phyloP scores from a whole-genome alignment of 768 basidiomycete species.

The Tricholomella constricta region DNA sequence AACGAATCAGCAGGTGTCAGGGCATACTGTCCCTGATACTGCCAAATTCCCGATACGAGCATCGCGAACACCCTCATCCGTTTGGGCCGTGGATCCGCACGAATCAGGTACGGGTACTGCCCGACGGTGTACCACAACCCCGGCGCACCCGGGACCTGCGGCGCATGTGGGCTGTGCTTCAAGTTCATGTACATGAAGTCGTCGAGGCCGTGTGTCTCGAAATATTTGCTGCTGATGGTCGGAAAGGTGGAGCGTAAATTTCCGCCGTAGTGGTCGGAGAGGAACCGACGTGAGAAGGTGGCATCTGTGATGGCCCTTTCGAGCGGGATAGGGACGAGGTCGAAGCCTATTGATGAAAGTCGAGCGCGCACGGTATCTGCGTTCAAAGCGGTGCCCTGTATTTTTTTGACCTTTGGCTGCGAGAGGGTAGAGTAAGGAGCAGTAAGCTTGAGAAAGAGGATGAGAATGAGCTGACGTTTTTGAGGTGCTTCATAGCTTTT shows the following conservation, averaged over 20 bases:
- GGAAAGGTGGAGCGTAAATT: slow-evolving; percentile 31
- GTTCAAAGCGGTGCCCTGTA: slow-evolving; percentile 3
- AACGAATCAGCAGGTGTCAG: slow-evolving; percentile 7
- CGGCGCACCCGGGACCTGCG: slow-evolving; percentile 33
- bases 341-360: slow-evolving; percentile 23
- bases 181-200: slow-evolving; percentile 38
- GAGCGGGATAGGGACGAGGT: slow-evolving; percentile 27
- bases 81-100: slow-evolving; percentile 3
- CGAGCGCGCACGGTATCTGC: slow-evolving; percentile 9
- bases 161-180: slow-evolving; percentile 35
- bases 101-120: not conserved
- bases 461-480: not conserved
- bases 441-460: not conserved
- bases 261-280: slow-evolving; percentile 37
- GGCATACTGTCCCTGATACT: slow-evolving; percentile 20
- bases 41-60: slow-evolving; percentile 10
- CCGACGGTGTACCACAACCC: slow-evolving; percentile 32
- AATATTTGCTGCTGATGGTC: slow-evolving; percentile 12
- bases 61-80: slow-evolving; percentile 2
- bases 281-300: slow-evolving; percentile 30
- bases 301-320: slow-evolving; percentile 24
- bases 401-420: slow-evolving; percentile 23
- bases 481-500: not conserved
- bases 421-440: not conserved
- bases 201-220: slow-evolving; percentile 28